Conservation (phyloP, 805 yeast genomes). For the Candida schatavii region DNA sequence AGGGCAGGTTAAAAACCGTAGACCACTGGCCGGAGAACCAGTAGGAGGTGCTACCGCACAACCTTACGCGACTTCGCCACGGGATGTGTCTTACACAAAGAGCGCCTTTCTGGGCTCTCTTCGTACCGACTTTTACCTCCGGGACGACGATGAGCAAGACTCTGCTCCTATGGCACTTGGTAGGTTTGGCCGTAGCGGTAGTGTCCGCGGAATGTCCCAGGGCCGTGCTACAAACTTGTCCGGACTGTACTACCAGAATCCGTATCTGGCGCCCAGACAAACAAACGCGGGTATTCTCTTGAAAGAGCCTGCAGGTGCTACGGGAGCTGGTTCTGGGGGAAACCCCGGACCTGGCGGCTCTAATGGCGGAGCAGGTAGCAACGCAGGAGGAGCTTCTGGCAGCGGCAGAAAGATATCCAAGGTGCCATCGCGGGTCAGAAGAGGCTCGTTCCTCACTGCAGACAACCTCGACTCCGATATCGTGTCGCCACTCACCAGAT, state of each 20-base stretch:
- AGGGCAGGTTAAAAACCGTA: not conserved
- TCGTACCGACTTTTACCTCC: slow-evolving; percentile 18
- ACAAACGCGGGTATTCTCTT: no score
- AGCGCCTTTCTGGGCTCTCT: slow-evolving; percentile 4
- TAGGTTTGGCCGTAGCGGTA: no score
- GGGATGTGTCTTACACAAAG: not conserved
- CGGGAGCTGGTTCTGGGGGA: not conserved
- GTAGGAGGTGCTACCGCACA: not conserved
- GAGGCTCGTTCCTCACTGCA: slow-evolving; percentile 3
- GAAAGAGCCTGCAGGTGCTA: no score
- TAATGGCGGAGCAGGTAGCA: slow-evolving; percentile 3
- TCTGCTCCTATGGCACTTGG: no score
- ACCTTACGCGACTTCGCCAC: not conserved
- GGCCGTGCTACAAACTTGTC: no score
- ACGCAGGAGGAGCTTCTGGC: slow-evolving; percentile 8
- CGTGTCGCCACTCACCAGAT: slow-evolving; percentile 27
- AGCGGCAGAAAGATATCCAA: slow-evolving; percentile 15
- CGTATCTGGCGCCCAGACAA: no score
- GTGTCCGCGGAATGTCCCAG: no score
- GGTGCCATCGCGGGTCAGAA: slow-evolving; percentile 14
- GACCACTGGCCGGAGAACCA: not conserved
- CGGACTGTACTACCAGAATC: no score
- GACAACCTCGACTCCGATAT: slow-evolving; percentile 23
- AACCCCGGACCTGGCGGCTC: slow-evolving; percentile 4
- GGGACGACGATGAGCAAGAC: slow-evolving; percentile 17